phyloP scores from a whole-genome alignment of 257 asterid species.

The Plectranthus barbatus region DNA sequence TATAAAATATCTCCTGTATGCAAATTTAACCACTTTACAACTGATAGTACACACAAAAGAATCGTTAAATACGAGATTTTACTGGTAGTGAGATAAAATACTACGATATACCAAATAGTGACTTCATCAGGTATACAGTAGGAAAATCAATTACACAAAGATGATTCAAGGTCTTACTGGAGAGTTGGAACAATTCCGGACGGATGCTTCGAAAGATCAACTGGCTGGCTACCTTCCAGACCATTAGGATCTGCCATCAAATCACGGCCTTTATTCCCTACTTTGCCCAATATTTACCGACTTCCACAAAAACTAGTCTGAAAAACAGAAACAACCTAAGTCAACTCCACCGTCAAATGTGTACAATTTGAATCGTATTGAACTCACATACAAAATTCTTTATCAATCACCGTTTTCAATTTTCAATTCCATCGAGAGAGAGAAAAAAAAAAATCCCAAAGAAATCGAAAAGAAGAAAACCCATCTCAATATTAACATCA shows the following conservation, averaged over 20 bases:
- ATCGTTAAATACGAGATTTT: too few relatives aligned
- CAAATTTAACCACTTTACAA: too few relatives aligned
- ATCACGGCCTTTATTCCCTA: slow-evolving; percentile 10
- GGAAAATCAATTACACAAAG: not conserved
- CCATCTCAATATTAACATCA: not conserved
- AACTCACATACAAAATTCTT: not conserved
- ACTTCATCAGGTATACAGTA: too few relatives aligned
- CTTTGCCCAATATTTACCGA: slow-evolving; percentile 7
- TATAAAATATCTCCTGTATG: too few relatives aligned
- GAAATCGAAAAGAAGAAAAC: not conserved
- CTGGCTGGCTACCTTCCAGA: slow-evolving; percentile 67
- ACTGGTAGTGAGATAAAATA: not conserved
- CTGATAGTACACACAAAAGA: too few relatives aligned
- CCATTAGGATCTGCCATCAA: slow-evolving; percentile 78
- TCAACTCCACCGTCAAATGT: slow-evolving; percentile 1
- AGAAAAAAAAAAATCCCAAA: not conserved
- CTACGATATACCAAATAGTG: too few relatives aligned
- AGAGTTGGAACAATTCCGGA: slow-evolving; percentile 85
- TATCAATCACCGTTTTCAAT: not conserved
- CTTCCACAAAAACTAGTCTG: not conserved
- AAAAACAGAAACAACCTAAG: not conserved
- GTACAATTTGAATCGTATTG: not conserved
- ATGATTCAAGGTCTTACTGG: slow-evolving; percentile 37
- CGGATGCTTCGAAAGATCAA: slow-evolving; percentile 70
- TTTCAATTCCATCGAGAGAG: not conserved